Evolutionary conservation across 345 rosid genomes (phyloP), one percentile per base, ranked within the genome.

Genomic region (Lepidium africanum): DNA sequence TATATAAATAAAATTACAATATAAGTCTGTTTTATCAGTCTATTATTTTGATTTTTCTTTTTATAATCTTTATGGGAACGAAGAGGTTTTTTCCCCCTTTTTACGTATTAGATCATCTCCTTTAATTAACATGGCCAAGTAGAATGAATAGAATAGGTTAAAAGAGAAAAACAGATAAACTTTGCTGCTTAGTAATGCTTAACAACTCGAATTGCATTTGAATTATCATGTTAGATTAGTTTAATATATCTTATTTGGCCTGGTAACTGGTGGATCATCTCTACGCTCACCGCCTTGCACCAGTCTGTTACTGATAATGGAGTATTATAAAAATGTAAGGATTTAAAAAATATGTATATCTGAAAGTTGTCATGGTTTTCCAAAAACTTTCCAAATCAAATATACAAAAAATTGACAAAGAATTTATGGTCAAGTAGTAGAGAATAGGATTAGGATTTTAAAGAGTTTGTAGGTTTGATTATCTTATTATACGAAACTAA

Each of bases 191-290:
- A 9, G 36, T 64, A 57, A 65, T 65, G 72, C 77, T 58, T 14
- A 65, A 51, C 71, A 65, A 65, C 77, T 65, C 77, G 46, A 48
- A 73, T 57, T 19, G 30, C 71, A 72, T 46, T 72, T 40, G 14
- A 51, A 32, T 65, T 10, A 3, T 56, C 43, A 10, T 30, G 45
- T 65, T 58, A 17, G 30, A 65, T 56, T 17, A 63, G 3, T 21
- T 53, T 63, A 55, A 46, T 36, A 49, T 43, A 25, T 41, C 39
- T 11, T 16, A 33, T 27, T 45, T 54, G 55, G 33, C 48, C 27
- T 38, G 54, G 5, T 37, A 46, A 46, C 30, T 45, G 35, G 21
- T 19, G 14, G 33, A 13, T 30, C 19, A 9, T 14, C n/a, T 43
- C 48, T 15, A 39, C 32, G 33, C 50, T 25, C 37, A 64, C 16